Evolutionary conservation across 139 green algal species (phyloP), one percentile per base, ranked within the genome.

Genomic region (Yamagishiella unicocca): DNA sequence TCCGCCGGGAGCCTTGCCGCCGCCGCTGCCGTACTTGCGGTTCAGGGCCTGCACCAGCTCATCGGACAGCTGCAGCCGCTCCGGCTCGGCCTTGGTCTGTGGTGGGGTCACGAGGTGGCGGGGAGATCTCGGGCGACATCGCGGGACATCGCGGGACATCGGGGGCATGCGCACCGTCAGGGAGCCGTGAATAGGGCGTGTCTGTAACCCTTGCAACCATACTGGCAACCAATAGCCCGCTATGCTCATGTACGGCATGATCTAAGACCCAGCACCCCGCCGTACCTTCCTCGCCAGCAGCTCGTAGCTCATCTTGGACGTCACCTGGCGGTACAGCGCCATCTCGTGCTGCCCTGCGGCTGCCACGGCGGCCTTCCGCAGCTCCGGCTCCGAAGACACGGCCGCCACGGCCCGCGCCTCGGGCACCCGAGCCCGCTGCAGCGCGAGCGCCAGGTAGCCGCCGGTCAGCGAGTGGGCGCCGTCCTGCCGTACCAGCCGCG

Each of bases 251-350:
- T n/a, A n/a, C n/a, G n/a, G n/a, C n/a, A n/a, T n/a, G n/a, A n/a
- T n/a, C n/a, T n/a, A n/a, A n/a, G n/a, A n/a, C n/a, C n/a, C n/a
- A n/a, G n/a, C 64, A 6, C 12, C 64, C 6, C 64, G 6, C 5
- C 76, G 6, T 1, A 83, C 78, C 78, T 73, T 73, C 50, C 78
- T 66, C 4, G 50, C 68, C 31, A 86, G 80, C 31, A 25, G 4
- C 42, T 77, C 64, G 64, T 86, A 86, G 31, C 38, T 72, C 25
- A 67, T 19, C 42, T 77, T 78, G 62, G 80, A 86, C 1, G 80
- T 86, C 31, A 86, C 80, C 43, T 86, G 80, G 29, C n/a, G 12
- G 58, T 87, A 87, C 40, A 87, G 31, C 14, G 45, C 45, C 64
- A 54, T 67, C 64, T 87, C 81, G 45, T 78, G 64, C n/a, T 45